Evolutionary conservation across 2,329 filamentous ascomycete species (phyloP).

Genomic region (Clonostachys sp.): DNA sequence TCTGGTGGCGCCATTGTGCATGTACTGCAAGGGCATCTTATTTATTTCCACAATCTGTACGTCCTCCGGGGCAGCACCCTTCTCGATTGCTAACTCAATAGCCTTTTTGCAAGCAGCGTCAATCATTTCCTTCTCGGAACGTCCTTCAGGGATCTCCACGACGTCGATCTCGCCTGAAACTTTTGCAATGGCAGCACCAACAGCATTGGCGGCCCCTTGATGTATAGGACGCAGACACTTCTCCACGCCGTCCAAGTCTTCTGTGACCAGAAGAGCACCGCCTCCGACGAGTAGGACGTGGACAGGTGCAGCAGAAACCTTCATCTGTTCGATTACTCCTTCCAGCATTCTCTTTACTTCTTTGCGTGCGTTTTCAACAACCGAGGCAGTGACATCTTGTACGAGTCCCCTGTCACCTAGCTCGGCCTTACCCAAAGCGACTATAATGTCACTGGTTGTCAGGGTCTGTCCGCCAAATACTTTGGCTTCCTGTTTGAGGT

Average conservation of each 20-base stretch:
- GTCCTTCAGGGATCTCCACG: slow-evolving; percentile 38
- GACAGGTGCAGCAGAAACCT: slow-evolving; percentile 45
- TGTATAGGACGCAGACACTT: slow-evolving; percentile 45
- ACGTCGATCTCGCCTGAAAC: slow-evolving; percentile 47
- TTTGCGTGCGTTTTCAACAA: slow-evolving; percentile 13
- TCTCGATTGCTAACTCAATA: slow-evolving; percentile 19
- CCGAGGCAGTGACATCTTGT: slow-evolving; percentile 10
- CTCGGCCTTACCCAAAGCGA: slow-evolving; percentile 22
- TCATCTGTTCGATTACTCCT: slow-evolving; percentile 48
- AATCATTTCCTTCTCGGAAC: slow-evolving; percentile 27
- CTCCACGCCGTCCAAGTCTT: slow-evolving; percentile 41
- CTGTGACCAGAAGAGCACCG: slow-evolving; percentile 45
- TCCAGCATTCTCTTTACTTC: slow-evolving; percentile 43
- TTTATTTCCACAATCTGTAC: slow-evolving; percentile 41
- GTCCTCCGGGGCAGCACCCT: slow-evolving; percentile 19
- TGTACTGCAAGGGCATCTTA: slow-evolving; percentile 16
- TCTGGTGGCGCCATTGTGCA: not conserved
- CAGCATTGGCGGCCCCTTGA: slow-evolving; percentile 53
- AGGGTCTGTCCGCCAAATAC: slow-evolving; percentile 48
- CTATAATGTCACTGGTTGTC: slow-evolving; percentile 49
- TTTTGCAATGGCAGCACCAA: slow-evolving; percentile 55
- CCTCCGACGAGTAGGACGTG: slow-evolving; percentile 53
- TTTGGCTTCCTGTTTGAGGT: slow-evolving; percentile 38
- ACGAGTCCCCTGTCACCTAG: slow-evolving; percentile 22
- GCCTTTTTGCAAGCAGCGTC: slow-evolving; percentile 29